These are phyloP conservation scores for Lecanicillium sp. DNA, from an alignment of 2,329 filamentous ascomycete species.

Conservation along the genomic window DNA sequence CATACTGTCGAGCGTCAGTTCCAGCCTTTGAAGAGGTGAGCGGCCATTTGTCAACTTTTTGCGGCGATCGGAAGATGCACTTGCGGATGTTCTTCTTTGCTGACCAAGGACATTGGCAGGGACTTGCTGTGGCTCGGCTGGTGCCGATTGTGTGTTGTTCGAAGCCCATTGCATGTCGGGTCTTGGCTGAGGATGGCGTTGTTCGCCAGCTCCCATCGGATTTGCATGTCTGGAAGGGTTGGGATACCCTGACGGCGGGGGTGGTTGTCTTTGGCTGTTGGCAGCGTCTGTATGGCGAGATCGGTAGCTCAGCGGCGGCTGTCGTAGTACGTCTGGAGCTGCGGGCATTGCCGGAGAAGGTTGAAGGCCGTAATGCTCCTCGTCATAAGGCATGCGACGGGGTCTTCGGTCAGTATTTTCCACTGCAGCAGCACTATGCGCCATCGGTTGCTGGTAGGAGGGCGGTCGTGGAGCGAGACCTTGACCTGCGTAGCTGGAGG, in stretches of 20 bases:
- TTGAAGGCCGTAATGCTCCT: constrained; percentile 30
- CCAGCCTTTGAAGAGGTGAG: constrained; percentile 88
- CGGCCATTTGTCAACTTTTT: constrained; percentile 68
- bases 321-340: constrained; percentile 53
- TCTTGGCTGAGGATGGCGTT: no score
- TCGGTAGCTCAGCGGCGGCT: constrained; percentile 49
- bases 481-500: constrained; percentile 39
- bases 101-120: constrained; percentile 15
- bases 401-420: constrained; percentile 21
- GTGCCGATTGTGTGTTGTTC: neutral
- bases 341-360: constrained; percentile 33
- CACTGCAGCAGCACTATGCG: constrained; percentile 31
- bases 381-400: constrained; percentile 28
- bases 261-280: neutral
- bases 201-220: neutral
- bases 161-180: no score
- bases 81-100: constrained; percentile 28
- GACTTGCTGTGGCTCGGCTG: neutral
- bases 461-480: constrained; percentile 51
- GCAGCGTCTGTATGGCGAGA: constrained; percentile 27
- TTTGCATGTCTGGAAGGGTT: neutral
- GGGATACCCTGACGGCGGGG: neutral
- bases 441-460: constrained; percentile 41
- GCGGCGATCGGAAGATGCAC: constrained; percentile 32
- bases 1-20: constrained; percentile 83